A percentile compares a stretch with the other conserved stretches of the same genome.
Evolutionary conservation across 2,329 filamentous ascomycete genomes (phyloP).

Genomic region (Stagonosporopsis rhizophila): DNA sequence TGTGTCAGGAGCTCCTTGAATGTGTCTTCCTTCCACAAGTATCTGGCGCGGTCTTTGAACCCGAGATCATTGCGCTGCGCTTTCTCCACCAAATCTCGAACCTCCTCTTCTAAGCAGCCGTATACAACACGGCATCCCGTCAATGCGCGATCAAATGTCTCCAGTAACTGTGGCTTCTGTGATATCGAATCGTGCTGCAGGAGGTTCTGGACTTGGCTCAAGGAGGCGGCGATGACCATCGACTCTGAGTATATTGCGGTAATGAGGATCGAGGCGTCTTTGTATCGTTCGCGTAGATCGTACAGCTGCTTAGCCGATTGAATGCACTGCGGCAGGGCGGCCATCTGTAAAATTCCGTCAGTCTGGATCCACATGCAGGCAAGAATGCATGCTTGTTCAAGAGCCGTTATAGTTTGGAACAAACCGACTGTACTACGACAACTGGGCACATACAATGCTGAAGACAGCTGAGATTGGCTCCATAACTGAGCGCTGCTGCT

Average conservation of each 20-base stretch:
- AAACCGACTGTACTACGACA: neutral
- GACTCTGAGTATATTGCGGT: conserved; percentile 45
- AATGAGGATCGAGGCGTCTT: conserved; percentile 42
- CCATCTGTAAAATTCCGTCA: conserved; percentile 22
- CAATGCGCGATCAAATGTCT: conserved; percentile 43
- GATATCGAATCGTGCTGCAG: conserved; percentile 37
- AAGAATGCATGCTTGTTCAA: neutral
- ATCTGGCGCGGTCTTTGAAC: conserved; percentile 37
- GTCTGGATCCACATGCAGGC: neutral
- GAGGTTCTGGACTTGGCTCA: conserved; percentile 42
- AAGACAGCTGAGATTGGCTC: conserved; percentile 17
- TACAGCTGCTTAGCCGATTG: conserved; percentile 41
- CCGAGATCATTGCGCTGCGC: conserved; percentile 30
- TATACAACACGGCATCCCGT: conserved; percentile 46
- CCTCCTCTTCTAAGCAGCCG: conserved; percentile 42
- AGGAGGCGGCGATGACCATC: conserved; percentile 43
- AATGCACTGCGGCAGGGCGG: conserved; percentile 36
- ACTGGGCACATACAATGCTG: conserved; percentile 12
- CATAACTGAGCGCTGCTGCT: conserved; percentile 5
- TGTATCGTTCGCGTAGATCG: conserved; percentile 38
- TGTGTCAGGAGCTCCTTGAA: conserved; percentile 46
- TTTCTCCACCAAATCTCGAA: conserved; percentile 33
- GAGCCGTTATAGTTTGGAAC: neutral
- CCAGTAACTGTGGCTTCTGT: conserved; percentile 38
- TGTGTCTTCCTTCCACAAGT: conserved; percentile 42